Base-by-base conservation (phyloP, 1,284 basidiomycete genomes). In the Coniferiporia sulphurascens region DNA sequence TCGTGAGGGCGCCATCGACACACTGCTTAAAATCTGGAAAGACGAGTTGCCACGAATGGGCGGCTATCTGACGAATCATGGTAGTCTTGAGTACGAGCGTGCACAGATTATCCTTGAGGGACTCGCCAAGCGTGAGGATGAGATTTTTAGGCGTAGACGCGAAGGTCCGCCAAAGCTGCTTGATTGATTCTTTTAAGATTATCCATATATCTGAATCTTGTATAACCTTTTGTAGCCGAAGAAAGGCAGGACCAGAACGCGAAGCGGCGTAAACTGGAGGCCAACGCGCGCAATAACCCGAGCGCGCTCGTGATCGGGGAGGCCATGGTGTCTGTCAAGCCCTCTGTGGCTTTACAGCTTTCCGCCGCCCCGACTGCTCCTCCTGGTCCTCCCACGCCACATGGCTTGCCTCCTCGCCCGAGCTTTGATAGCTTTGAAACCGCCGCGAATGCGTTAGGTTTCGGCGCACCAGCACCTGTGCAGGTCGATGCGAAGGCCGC, bases 1-100 rank as follows among this genome's bases (percentile, higher is more conserved):
- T 71, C 86, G 97, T 68, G 97, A 99, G 77, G 97, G 96, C 59
- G 97, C 96, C 34, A 98, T 99, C 77, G 97, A 99, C 78, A 95
- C 90, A 55, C 78, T 99, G 62, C 78, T 99, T 69, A 89, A 84
- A 72, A 98, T 99, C 60, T 99, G 97, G 97, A 94, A 93, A 75
- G 80, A 82, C 72, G 93, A 95, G 71, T 77, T 99, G 45, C 87
- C 91, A 12, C 83, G 87, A 69, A 98, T 99, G 95, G 95, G 95
- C 56, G 96, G 95, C 54, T 99, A 98, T 76, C 70, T 99, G 67
- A 96, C 96, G 62, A 91, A 98, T 70, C 88, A 98, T 73, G 97
- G 97, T 63, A 83, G 85, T 67, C 84, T 98, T 73, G 89, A 96
- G 72, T 79, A 98, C 62, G 78, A 81, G 43, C 82, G 94, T 71